phyloP scores from a whole-genome alignment of 768 basidiomycete genomes.

The Sarcodon sp. region DNA sequence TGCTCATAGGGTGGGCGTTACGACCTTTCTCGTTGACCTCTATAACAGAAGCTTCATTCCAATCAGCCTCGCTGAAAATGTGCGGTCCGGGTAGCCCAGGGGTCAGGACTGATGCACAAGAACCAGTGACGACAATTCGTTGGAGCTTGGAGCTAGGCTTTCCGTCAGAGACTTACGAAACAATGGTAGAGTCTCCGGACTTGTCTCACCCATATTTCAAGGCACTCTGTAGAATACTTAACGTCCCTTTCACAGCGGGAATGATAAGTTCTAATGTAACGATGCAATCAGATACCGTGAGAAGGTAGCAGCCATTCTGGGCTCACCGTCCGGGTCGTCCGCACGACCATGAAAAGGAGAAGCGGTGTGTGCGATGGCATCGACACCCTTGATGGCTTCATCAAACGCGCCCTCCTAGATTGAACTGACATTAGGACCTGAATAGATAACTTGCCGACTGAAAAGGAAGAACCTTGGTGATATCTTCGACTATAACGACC shows the following conservation, averaged over 20 bases:
- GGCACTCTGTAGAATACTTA: constrained; percentile 45
- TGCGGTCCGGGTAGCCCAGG: constrained; percentile 10
- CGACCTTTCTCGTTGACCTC: constrained; percentile 35
- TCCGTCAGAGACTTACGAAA: background rate
- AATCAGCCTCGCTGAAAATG: constrained; percentile 38
- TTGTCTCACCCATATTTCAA: constrained; percentile 24
- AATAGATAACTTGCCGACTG: background rate
- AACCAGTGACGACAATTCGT: constrained; percentile 52
- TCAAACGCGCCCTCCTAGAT: constrained; percentile 57
- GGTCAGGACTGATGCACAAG: constrained; percentile 23
- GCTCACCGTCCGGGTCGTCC: constrained; percentile 22
- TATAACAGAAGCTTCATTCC: constrained; percentile 40
- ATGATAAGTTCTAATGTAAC: constrained; percentile 37
- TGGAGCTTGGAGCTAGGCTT: constrained; percentile 22
- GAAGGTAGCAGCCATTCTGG: background rate
- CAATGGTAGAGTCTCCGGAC: background rate
- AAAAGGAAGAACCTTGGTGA: constrained; percentile 28
- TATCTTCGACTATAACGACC: constrained; percentile 60
- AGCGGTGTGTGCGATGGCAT: constrained; percentile 58
- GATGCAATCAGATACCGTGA: background rate
- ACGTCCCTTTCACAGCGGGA: constrained; percentile 65
- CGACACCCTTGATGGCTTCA: constrained; percentile 64
- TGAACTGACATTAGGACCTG: background rate
- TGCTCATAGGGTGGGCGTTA: constrained; percentile 22
- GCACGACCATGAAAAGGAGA: constrained; percentile 43